Base-by-base conservation (phyloP, 2,329 filamentous ascomycete species). In the Apiospora sp. region DNA sequence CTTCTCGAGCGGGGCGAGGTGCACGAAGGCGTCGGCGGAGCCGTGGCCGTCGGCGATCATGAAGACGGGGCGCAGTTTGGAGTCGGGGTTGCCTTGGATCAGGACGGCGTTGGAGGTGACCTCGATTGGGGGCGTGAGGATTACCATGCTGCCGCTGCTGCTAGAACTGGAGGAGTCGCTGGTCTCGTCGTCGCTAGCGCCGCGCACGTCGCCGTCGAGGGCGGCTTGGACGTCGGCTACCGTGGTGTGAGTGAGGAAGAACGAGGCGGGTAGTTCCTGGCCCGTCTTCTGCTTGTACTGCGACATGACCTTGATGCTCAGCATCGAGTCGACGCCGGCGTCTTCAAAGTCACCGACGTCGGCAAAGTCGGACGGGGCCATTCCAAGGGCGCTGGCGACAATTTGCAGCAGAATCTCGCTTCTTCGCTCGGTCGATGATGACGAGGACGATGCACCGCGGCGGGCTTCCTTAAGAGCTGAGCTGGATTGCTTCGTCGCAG, bases 41-140 rank as follows among this genome's bases (percentile, higher is more conserved):
- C 86, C 85, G 58, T 78, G 79, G 16, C 85, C 85, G 73, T 86
- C 85, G 0, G 85, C 85, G 73, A 87, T 81, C 41, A 86, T 77
- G 72, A 84, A 86, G 2, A 86, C 76, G 12, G 75, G 67, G 4
- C 67, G 67, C 41, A 16, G 67, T n/a, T 4, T 46, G 12, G 67
- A 68, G 41, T 27, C 12, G 1, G 67, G 67, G 41, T 46, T 30
- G 41, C 67, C 67, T 68, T 68, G 70, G 22, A 68, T 67, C 2
- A 64, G 61, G 67, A 68, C 69, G 1, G 69, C 68, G 67, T n/a
- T 71, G 71, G 12, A 51, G 48, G 19, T 70, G 30, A 51, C 14
- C 10, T 75, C 67, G 73, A 61, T 72, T 73, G 34, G 77, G 71
- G 48, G 77, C 73, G 69, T 68, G 67, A 68, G n/a, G 13, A 68